Base-by-base conservation (phyloP, 1,284 basidiomycete genomes). In the Ganoderma sinense region DNA sequence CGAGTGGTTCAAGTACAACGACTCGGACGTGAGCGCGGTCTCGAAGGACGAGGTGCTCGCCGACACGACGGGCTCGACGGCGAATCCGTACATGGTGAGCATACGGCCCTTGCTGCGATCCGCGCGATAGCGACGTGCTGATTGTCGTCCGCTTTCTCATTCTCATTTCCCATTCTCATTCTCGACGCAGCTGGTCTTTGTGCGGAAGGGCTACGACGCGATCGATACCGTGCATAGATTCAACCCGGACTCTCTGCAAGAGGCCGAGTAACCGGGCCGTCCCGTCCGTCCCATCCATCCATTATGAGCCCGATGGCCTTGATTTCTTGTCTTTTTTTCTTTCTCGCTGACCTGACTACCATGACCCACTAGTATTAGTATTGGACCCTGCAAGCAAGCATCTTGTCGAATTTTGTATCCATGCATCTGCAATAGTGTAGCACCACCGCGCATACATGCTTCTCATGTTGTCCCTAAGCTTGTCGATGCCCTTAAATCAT, bases 1-100 rank as follows among this genome's bases (percentile, higher is more conserved):
- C 70, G 87, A 89, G 62, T 98, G 96, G 95, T 96, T 97, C 87
- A 98, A 97, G 82, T 98, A 97, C 83, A 97, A 97, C 78, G 96
- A 97, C 78, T 94, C 94, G 55, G 89, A 88, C 68, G 94, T 98
- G 10, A 87, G 88, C 4, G 84, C 88, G 31, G 92, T 93, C 1
- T 79, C 84, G n/a, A 94, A 94, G 79, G 88, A 88, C 5, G 93
- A 95, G 75, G 92, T 95, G 5, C 82, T 95, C 59, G 90, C 88
- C 23, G 91, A 95, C 81, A 93, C 93, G 43, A 94, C 93, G 23
- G 93, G 92, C 23, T 91, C 88, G 18, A 94, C 89, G 58, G 93
- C 92, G 26, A 95, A 95, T 77, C 93, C 93, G 31, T 95, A 95
- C 82, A 83, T 95, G 82, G 94, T 94, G 72, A 70, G 91, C 20